A percentile compares a stretch with the other conserved stretches of the same genome.
Evolutionary conservation across 1,139 yeast species (phyloP).

Genomic region (Wickerhamomyces sp.): DNA sequence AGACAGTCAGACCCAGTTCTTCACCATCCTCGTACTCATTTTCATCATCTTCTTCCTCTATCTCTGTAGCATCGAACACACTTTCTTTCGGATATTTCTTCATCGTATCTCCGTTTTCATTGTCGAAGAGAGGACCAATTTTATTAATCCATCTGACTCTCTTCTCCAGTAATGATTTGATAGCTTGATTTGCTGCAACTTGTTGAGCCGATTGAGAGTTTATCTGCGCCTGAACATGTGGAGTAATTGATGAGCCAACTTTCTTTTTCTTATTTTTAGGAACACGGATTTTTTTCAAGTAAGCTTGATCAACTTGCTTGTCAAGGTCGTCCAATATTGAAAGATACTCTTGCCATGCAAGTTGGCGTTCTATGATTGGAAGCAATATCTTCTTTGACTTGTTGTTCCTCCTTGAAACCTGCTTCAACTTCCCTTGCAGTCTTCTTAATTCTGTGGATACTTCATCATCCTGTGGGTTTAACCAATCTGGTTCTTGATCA

Average conservation of each 20-base stretch:
- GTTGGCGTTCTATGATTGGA: slow-evolving; percentile 80
- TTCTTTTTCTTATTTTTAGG: slow-evolving; percentile 76
- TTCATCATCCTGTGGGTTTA: slow-evolving; percentile 88
- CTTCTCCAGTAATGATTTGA: slow-evolving; percentile 76
- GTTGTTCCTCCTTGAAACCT: slow-evolving; percentile 58
- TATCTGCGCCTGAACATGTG: slow-evolving; percentile 25
- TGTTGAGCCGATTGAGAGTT: slow-evolving; percentile 37
- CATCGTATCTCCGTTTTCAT: slow-evolving; percentile 58
- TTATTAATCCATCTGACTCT: slow-evolving; percentile 83
- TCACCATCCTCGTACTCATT: slow-evolving; percentile 29
- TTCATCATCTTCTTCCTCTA: slow-evolving; percentile 41
- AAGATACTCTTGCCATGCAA: slow-evolving; percentile 93
- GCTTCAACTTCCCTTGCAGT: slow-evolving; percentile 64
- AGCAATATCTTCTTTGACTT: slow-evolving; percentile 60
- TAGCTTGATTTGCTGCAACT: slow-evolving; percentile 66
- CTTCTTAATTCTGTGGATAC: slow-evolving; percentile 77
- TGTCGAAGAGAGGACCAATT: slow-evolving; percentile 76
- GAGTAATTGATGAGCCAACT: slow-evolving; percentile 20
- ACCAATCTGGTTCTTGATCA: slow-evolving; percentile 49
- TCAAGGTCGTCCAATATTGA: slow-evolving; percentile 90
- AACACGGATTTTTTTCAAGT: slow-evolving; percentile 76
- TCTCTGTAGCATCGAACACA: slow-evolving; percentile 51
- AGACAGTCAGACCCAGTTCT: slow-evolving; percentile 16
- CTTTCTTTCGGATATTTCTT: slow-evolving; percentile 67
- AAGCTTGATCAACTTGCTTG: slow-evolving; percentile 95